A percentile compares a stretch with the other conserved stretches of the same genome.
Conservation (phyloP, 2,329 filamentous ascomycete genomes). For the Pseudocercospora fijiensis region DNA sequence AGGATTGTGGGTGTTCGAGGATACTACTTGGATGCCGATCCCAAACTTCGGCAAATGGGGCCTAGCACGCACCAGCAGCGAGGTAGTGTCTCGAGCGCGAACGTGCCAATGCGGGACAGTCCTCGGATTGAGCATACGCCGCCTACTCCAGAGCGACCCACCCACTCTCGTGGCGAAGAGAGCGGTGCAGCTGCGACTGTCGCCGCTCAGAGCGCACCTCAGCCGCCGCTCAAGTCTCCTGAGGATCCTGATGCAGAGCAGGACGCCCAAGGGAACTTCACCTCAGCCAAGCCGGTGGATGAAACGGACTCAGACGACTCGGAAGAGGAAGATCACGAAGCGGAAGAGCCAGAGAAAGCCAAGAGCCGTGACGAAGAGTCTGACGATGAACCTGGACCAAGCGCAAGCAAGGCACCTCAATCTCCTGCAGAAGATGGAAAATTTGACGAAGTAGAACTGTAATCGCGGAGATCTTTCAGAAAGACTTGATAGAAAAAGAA, state of each 20-base stretch:
- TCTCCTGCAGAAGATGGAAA: slow-evolving; percentile 29
- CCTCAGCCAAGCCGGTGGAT: slow-evolving; percentile 29
- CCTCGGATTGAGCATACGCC: slow-evolving; percentile 53
- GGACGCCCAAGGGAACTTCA: slow-evolving; percentile 34
- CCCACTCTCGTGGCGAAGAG: slow-evolving; percentile 14
- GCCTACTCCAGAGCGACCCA: slow-evolving; percentile 49
- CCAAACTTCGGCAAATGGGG: slow-evolving; percentile 57
- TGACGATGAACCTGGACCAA: slow-evolving; percentile 11
- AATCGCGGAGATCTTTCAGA: not conserved
- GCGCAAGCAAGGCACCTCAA: slow-evolving; percentile 3
- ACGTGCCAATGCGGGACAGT: slow-evolving; percentile 39
- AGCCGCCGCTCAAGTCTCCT: slow-evolving; percentile 33
- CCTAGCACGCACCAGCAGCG: slow-evolving; percentile 39
- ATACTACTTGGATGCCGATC: slow-evolving; percentile 90
- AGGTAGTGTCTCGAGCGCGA: slow-evolving; percentile 30
- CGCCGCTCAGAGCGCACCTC: slow-evolving; percentile 24
- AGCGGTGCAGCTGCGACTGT: slow-evolving; percentile 10
- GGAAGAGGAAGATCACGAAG: slow-evolving; percentile 25
- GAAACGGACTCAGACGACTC: slow-evolving; percentile 29
- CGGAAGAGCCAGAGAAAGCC: slow-evolving; percentile 29
- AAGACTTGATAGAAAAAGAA: not conserved
- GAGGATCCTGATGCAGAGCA: slow-evolving; percentile 27
- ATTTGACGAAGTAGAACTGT: slow-evolving; percentile 33
- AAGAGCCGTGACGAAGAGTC: slow-evolving; percentile 31
- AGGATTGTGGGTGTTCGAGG: slow-evolving; percentile 91